These are phyloP conservation scores for Aurifilum marmelostoma DNA, from an alignment of 2,329 filamentous ascomycete species.

Conservation along the genomic window DNA sequence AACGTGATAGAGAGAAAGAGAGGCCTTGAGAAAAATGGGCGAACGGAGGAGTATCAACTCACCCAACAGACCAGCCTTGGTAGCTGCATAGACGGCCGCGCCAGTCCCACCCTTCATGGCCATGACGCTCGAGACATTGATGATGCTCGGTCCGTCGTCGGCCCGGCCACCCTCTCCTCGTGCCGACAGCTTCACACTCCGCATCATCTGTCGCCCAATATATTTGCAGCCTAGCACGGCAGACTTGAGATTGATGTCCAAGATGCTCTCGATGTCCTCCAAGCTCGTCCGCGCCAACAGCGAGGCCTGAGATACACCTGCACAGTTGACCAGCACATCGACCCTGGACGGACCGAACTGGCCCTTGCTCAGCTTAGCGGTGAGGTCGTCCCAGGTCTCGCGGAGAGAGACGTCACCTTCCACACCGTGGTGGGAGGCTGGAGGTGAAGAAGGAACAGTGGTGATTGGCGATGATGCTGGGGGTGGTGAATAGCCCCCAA, in stretches of 20 bases:
- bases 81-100: slow-evolving; percentile 72
- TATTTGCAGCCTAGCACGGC: slow-evolving; percentile 65
- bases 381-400: slow-evolving; percentile 29
- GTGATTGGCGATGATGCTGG: too few species aligned
- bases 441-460: too few species aligned
- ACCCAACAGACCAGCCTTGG: slow-evolving; percentile 80
- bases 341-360: slow-evolving; percentile 15
- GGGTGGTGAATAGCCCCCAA: not conserved
- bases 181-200: slow-evolving; percentile 15
- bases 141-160: slow-evolving; percentile 58
- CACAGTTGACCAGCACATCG: slow-evolving; percentile 77
- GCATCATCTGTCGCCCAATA: slow-evolving; percentile 53
- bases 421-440: not conserved
- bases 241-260: slow-evolving; percentile 72
- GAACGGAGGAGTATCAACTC: slow-evolving; percentile 33
- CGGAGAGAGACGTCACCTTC: slow-evolving; percentile 32
- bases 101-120: slow-evolving; percentile 71
- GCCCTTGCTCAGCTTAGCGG: slow-evolving; percentile 14
- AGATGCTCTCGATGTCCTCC: slow-evolving; percentile 56
- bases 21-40: not conserved
- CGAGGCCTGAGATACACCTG: slow-evolving; percentile 69
- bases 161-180: slow-evolving; percentile 37
- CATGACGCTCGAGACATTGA: slow-evolving; percentile 81
- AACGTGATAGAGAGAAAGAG: not conserved
- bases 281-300: slow-evolving; percentile 61